Base-by-base conservation (phyloP, 345 rosid genomes). In the Barbarea vulgaris region DNA sequence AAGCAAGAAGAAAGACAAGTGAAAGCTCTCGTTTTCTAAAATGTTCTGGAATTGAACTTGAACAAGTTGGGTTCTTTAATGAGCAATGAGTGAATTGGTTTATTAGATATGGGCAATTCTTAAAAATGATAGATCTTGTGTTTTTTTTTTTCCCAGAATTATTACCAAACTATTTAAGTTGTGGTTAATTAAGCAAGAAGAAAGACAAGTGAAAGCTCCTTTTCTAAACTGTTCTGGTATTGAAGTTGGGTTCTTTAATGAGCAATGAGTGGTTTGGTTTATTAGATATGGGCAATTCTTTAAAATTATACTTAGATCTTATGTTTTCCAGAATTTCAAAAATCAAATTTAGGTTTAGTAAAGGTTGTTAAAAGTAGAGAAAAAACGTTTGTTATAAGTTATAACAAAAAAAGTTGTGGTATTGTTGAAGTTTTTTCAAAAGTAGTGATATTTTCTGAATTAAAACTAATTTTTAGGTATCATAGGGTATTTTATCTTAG, bases 11-110 rank as follows among this genome's bases (percentile, higher is more conserved):
- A 31, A 50, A 36, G 21, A 13, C 3, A 10, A 28, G 4, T 39
- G 28, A 64, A 46, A 33, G 21, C 21, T 46, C 41, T 62, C 21
- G 8, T 51, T 51, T 18, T 15, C 4, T 18, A 2, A 25, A 39
- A 7, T 64, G 24, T n/a, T 64, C 1, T 50, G 7, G 41, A 7
- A 9, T 36, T 51, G n/a, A 25, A 52, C 18, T 27, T 72, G 22
- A 51, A 27, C 33, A 27, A 34, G 50, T 34, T 33, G 0, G 47
- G 37, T 47, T 34, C 15, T 22, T 33, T 13, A 14, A 3, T 11
- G 7, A 64, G 25, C 41, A 64, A 46, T 46, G 69, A 30, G 46
- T 66, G 46, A 21, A 13, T 50, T 66, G 31, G 19, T 31, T 31
- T 12, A 30, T 18, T 15, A 42, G 53, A 24, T 17, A 9, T 25